Evolutionary conservation across 768 basidiomycete genomes (phyloP).

Genomic region (Lanmaoa rubissima): DNA sequence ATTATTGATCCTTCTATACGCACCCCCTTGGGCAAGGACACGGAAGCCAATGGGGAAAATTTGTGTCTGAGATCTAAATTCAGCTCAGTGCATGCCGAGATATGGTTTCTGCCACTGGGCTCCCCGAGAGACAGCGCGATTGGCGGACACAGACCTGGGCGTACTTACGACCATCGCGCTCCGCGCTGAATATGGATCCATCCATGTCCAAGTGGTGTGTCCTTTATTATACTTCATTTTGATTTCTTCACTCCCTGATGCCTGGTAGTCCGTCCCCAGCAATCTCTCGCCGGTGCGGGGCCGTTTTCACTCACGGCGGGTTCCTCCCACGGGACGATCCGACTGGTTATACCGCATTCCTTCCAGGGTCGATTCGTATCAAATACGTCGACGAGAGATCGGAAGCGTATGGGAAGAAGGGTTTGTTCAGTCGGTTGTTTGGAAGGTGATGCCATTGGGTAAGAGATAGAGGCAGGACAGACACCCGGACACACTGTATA

Average conservation of each 20-base stretch:
- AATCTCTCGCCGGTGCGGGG: slow-evolving; percentile 4
- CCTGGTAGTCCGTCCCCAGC: slow-evolving; percentile 20
- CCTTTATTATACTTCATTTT: too few relatives aligned
- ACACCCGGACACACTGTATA: not conserved
- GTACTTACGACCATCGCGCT: too few relatives aligned
- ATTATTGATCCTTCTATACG: slow-evolving; percentile 42
- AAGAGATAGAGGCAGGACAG: not conserved
- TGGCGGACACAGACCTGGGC: too few relatives aligned
- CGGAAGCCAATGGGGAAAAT: too few relatives aligned
- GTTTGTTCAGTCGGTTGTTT: slow-evolving; percentile 23
- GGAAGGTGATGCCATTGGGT: slow-evolving; percentile 2
- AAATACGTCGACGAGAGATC: slow-evolving; percentile 20
- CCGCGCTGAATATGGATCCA: too few relatives aligned
- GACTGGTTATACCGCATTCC: slow-evolving; percentile 17
- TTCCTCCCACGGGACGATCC: slow-evolving; percentile 13
- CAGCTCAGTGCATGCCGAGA: too few relatives aligned
- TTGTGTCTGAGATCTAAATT: too few relatives aligned
- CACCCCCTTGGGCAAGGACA: slow-evolving; percentile 30
- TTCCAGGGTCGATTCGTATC: slow-evolving; percentile 23
- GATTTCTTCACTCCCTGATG: slow-evolving; percentile 26
- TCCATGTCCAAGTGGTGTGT: too few relatives aligned
- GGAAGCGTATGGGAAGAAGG: not conserved
- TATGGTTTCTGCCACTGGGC: too few relatives aligned
- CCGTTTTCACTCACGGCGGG: slow-evolving; percentile 20
- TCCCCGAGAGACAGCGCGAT: too few relatives aligned